These are phyloP conservation scores for Trichoderma koningiopsis DNA, from an alignment of 2,329 filamentous ascomycete species.

Conservation along the genomic window DNA sequence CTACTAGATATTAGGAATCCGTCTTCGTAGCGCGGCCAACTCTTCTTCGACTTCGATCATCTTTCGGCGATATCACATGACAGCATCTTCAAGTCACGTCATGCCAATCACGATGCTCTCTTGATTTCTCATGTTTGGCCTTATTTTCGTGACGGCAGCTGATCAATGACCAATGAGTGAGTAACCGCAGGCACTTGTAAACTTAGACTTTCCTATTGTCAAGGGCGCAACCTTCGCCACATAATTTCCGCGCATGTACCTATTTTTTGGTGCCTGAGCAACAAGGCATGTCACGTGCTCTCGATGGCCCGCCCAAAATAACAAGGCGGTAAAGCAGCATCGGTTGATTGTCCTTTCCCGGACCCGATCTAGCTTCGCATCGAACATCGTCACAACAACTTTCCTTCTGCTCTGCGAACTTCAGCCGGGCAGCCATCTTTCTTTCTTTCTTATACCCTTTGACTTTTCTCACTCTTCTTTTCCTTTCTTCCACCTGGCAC, in stretches of 20 bases:
- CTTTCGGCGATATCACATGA: neutral
- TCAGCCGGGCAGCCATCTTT: neutral
- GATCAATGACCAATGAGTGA: neutral
- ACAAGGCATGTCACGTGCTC: slow-evolving; percentile 23
- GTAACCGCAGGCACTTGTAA: neutral
- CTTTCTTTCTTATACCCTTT: neutral
- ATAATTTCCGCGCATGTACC: neutral
- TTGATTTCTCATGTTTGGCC: neutral
- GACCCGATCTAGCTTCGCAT: slow-evolving; percentile 23
- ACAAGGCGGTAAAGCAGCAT: slow-evolving; percentile 24
- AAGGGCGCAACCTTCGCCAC: neutral
- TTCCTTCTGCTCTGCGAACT: neutral
- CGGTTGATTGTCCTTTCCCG: slow-evolving; percentile 24
- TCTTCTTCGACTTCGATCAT: neutral
- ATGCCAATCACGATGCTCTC: neutral
- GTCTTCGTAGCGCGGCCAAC: neutral
- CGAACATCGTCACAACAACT: slow-evolving; percentile 27
- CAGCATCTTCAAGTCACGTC: neutral
- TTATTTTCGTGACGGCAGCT: neutral
- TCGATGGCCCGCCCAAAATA: neutral
- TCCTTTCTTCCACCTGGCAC: neutral
- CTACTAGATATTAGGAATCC: too few relatives aligned
- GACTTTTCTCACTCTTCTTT: neutral
- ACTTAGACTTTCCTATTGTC: neutral
- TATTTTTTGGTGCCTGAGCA: slow-evolving; percentile 21